Percentiles rank a stretch among this genome's conserved stretches.
phyloP scores from a whole-genome alignment of 257 asterid genomes.

The Scutellaria galericulata region DNA sequence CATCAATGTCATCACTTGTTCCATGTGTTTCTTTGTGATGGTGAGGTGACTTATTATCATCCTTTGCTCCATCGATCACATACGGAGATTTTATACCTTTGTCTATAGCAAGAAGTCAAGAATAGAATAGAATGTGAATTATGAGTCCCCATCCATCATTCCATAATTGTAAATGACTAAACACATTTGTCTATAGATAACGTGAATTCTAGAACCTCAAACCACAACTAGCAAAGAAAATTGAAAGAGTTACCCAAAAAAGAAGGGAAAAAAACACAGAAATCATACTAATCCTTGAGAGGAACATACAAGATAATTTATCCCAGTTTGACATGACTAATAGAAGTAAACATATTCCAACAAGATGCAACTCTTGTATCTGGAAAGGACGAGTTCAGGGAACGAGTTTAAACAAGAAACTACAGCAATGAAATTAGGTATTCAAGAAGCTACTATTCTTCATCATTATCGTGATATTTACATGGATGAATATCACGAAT shows the following conservation, averaged over 20 bases:
- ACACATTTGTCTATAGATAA: background rate
- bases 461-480: too few relatives aligned
- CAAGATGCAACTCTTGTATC: background rate
- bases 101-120: conserved; percentile 31
- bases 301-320: background rate
- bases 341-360: background rate
- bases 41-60: conserved; percentile 41
- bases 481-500: too few relatives aligned
- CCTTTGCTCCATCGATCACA: conserved; percentile 44
- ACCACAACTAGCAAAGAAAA: conserved; percentile 7
- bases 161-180: background rate
- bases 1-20: conserved; percentile 65
- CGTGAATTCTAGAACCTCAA: conserved; percentile 15
- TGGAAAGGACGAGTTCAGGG: too few relatives aligned
- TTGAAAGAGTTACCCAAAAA: background rate
- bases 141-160: conserved; percentile 1
- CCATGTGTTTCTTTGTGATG: conserved; percentile 88
- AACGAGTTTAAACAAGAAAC: background rate
- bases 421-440: background rate
- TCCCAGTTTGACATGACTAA: background rate
- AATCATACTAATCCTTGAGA: background rate
- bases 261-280: background rate
- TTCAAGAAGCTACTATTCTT: background rate
- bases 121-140: background rate
- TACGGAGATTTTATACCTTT: conserved; percentile 45